Percentiles rank a stretch among this genome's conserved stretches.
Conservation (phyloP, 805 yeast genomes). For the Candida orba region DNA sequence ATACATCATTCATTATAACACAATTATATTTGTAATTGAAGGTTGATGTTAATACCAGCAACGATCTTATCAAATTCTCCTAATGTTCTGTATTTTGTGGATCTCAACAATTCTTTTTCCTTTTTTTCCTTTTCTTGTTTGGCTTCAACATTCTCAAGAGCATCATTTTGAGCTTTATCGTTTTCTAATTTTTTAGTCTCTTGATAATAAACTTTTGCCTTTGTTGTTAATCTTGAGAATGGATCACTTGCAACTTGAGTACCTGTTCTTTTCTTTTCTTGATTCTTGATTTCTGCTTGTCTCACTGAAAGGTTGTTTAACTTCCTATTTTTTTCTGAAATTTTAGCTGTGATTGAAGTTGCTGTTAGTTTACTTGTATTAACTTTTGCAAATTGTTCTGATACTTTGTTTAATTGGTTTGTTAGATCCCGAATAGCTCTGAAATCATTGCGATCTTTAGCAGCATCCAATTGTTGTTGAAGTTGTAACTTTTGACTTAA, state of each 20-base stretch:
- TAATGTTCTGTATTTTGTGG: constrained; percentile 48
- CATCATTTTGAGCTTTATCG: constrained; percentile 50
- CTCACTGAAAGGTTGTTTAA: constrained; percentile 71
- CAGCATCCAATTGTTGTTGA: constrained; percentile 68
- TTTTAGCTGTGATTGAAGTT: constrained; percentile 23
- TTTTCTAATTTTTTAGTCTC: constrained; percentile 48
- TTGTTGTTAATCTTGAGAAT: constrained; percentile 82
- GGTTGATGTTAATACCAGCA: constrained; percentile 9
- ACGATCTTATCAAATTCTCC: constrained; percentile 52
- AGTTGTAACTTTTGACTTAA: constrained; percentile 68
- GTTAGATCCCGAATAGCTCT: constrained; percentile 33
- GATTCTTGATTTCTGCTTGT: constrained; percentile 66
- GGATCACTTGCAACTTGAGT: constrained; percentile 56
- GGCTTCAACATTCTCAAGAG: constrained; percentile 37
- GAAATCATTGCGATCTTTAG: constrained; percentile 41
- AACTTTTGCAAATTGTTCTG: constrained; percentile 29
- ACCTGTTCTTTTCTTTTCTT: constrained; percentile 43
- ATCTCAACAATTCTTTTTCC: constrained; percentile 38
- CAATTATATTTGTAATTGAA: constrained; percentile 23
- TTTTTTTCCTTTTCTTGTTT: constrained; percentile 35
- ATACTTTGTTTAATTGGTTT: constrained; percentile 28
- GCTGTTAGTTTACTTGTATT: constrained; percentile 25
- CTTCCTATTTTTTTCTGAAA: constrained; percentile 60
- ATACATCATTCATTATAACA: constrained; percentile 30
- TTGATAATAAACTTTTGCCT: constrained; percentile 72